Base-by-base conservation (phyloP, 306 rosid species). In the Pachyrhizus erosus region DNA sequence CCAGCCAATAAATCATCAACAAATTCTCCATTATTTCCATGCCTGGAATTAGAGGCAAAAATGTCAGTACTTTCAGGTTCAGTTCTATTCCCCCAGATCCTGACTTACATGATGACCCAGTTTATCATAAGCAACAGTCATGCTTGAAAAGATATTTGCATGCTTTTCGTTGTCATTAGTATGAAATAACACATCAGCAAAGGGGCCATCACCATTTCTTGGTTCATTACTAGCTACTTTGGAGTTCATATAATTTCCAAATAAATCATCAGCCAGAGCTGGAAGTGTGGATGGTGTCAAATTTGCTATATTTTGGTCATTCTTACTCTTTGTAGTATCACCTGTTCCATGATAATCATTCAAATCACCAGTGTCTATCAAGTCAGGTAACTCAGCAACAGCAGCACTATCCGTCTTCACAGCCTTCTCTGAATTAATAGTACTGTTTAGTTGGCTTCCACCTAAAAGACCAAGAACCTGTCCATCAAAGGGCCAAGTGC, bases 181-280 rank as follows among this genome's bases (percentile, higher is more conserved):
- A 77, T 90, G 94, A 78, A 93, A 93, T 7, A 87, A 88, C 29
- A 93, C 96, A 86, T 91, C 97, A 11, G 93, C 89, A 58, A 93
- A 93, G 78, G 96, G 96, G 67, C 89, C 96, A 21, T 90, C 96
- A 5, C 87, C 91, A 52, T 70, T 88, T 79, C 85, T 87, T 39
- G 15, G 21, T 62, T 27, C 69, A 33, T 7, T 62, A 62, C 42
- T 62, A 62, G 42, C 69, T 62, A 62, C 21, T 29, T 42, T 21
- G 29, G 42, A 29, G 13, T 15, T 15, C 31, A 31, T 61, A 15
- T 6, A 64, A 33, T 64, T 64, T 64, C 92, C 96, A 84, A 90
- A 89, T 80, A 91, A 75, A 89, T 87, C 92, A 71, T 90, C 96
- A 77, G 88, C 88, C 20, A 88, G 77, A 45, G 87, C 20, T 14